Evolutionary conservation across 2,329 filamentous ascomycete species (phyloP), one percentile per base, ranked within the genome.

Genomic region (Penicillium decumbens): DNA sequence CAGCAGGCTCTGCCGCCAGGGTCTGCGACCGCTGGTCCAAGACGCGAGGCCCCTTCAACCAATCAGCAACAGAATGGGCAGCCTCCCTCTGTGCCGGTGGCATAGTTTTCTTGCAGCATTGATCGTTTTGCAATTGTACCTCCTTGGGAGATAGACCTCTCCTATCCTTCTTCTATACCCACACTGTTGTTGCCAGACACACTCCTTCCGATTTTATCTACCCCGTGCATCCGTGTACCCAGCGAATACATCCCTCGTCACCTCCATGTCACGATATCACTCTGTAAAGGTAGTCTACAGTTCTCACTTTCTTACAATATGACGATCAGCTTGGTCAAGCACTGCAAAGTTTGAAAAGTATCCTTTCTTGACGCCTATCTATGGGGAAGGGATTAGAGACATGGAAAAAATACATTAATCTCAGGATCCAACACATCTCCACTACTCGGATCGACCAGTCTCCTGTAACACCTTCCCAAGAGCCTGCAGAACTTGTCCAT

Each of bases 391-490:
- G 27, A 40, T 38, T 47, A 53, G 43, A 44, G 43, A 45, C 45
- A 49, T 33, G 35, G 33, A 43, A 45, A 42, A 27, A 37, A 43
- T 35, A 47, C 25, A 37, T 24, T 35, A 32, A 24, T 20, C 9
- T 25, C 35, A 28, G 6, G 4, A 37, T 29, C 33, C 43, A 49
- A 47, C 9, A 20, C 8, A 4, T 9, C 43, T 9, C 27, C 25
- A 6, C 27, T 51, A 47, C 39, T 55, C 50, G 29, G 57, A 54
- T 10, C 53, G 50, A 10, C 84, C 83, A 24, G 88, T 78, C 27
- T 80, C 80, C 44, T 82, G 78, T 53, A 89, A 67, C 10, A 82
- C 81, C 60, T 78, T 77, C 8, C 78, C 75, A 8, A 88, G 66
- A 53, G 84, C 72, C 33, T 71, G 70, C 3, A 73, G 55, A 18